phyloP scores from a whole-genome alignment of 2,329 filamentous ascomycete genomes.

The Exophiala sp. region DNA sequence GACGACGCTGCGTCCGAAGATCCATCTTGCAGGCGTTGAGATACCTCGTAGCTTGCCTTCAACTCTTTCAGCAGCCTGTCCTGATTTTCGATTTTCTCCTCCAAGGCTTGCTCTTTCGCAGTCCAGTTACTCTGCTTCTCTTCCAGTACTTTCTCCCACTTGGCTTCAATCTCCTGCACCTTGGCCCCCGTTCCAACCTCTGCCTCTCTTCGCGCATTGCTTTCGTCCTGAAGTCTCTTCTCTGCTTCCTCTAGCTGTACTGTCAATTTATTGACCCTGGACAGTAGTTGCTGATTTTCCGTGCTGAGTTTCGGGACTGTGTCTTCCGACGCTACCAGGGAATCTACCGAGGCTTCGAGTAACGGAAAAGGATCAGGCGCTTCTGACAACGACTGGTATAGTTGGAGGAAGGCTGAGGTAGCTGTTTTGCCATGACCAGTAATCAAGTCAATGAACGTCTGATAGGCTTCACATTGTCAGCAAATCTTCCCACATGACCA shows the following conservation, averaged over 20 bases:
- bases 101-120: slow-evolving; percentile 82
- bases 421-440: slow-evolving; percentile 94
- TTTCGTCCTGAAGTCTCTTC: slow-evolving; percentile 73
- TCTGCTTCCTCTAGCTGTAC: slow-evolving; percentile 81
- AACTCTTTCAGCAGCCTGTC: slow-evolving; percentile 89
- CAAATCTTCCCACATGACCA: not conserved
- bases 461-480: slow-evolving; percentile 65
- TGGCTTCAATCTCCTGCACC: slow-evolving; percentile 84
- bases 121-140: slow-evolving; percentile 98
- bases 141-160: slow-evolving; percentile 82
- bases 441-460: slow-evolving; percentile 93
- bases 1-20: slow-evolving; percentile 55
- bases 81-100: slow-evolving; percentile 92
- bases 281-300: slow-evolving; percentile 85
- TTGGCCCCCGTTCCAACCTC: slow-evolving; percentile 74
- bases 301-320: slow-evolving; percentile 83
- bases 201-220: slow-evolving; percentile 66
- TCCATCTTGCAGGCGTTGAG: slow-evolving; percentile 74
- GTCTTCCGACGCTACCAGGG: slow-evolving; percentile 86
- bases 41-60: slow-evolving; percentile 96
- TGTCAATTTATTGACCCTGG: slow-evolving; percentile 70
- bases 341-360: slow-evolving; percentile 93
- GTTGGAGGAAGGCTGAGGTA: slow-evolving; percentile 85
- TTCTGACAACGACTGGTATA: slow-evolving; percentile 91
- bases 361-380: slow-evolving; percentile 94